Percentiles rank a stretch among this genome's conserved stretches.
These are phyloP conservation scores for Aureobasidium sp. DNA, from an alignment of 2,329 filamentous ascomycete species.

Conservation along the genomic window DNA sequence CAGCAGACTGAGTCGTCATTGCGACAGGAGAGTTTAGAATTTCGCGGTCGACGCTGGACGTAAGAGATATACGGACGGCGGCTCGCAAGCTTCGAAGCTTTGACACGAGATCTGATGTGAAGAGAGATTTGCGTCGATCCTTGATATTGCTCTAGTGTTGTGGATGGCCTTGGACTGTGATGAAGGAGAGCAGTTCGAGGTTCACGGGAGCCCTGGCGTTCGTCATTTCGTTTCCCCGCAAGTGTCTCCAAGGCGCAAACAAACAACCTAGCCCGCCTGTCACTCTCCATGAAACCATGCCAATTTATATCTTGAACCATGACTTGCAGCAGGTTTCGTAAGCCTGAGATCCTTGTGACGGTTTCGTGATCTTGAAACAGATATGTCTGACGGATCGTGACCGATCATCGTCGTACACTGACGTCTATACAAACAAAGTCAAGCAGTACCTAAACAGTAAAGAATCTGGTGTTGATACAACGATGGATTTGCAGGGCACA, in stretches of 20 bases:
- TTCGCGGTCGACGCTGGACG: background rate
- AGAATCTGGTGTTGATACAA: background rate
- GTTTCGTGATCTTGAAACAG: background rate
- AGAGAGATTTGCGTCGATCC: slow-evolving; percentile 6
- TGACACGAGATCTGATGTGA: background rate
- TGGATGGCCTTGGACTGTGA: background rate
- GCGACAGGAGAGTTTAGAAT: background rate
- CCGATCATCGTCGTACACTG: background rate
- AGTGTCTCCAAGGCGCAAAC: background rate
- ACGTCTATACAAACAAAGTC: background rate
- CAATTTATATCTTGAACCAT: background rate
- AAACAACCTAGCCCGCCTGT: background rate
- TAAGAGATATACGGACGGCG: background rate
- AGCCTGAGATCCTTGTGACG: background rate
- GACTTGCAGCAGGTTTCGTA: background rate
- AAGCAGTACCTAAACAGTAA: background rate
- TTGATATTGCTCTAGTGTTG: background rate
- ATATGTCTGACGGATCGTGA: background rate
- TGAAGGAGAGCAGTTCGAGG: background rate
- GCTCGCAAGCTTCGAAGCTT: background rate
- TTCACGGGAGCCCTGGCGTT: background rate
- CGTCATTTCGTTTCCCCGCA: slow-evolving; percentile 1
- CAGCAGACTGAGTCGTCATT: background rate
- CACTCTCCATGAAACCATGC: background rate
- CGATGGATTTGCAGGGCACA: too few relatives aligned